Evolutionary conservation across 192 early-diverging fungal species (phyloP).

Genomic region (Mortierella antarctica): DNA sequence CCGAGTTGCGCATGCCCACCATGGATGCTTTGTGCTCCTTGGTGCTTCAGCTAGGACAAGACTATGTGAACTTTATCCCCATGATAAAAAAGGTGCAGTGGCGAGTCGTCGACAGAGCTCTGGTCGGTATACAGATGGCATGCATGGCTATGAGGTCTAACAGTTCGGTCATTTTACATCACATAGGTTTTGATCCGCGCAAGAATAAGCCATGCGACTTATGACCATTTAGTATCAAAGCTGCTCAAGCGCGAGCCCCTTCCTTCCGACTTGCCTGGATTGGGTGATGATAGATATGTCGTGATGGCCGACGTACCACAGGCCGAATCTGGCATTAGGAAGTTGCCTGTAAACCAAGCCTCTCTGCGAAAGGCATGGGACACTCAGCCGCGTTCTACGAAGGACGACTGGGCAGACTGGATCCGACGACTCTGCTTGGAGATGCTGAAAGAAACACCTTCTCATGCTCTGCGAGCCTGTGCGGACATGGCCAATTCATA

Average conservation of each 20-base stretch:
- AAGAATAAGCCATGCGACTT: slow-evolving; percentile 75
- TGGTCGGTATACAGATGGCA: not conserved
- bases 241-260: slow-evolving; percentile 82
- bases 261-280: slow-evolving; percentile 68
- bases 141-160: not conserved
- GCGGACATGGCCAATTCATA: slow-evolving; percentile 84
- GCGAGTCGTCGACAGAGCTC: too few relatives aligned
- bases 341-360: slow-evolving; percentile 87
- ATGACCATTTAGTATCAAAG: slow-evolving; percentile 80
- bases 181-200: slow-evolving; percentile 64
- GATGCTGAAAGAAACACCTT: slow-evolving; percentile 96
- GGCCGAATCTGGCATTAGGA: slow-evolving; percentile 70
- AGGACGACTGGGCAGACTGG: slow-evolving; percentile 97
- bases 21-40: slow-evolving; percentile 88
- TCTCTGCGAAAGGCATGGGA: slow-evolving; percentile 91
- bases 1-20: slow-evolving; percentile 68
- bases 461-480: slow-evolving; percentile 93
- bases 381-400: slow-evolving; percentile 85
- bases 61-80: slow-evolving; percentile 90
- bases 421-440: slow-evolving; percentile 90
- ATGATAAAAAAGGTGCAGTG: slow-evolving; percentile 79
- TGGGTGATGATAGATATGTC: slow-evolving; percentile 59
- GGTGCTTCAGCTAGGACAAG: slow-evolving; percentile 84
- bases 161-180: not conserved
- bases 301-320: slow-evolving; percentile 64